Evolutionary conservation across 2,329 filamentous ascomycete species (phyloP), one percentile per base, ranked within the genome.

Genomic region (Arthrobotrys iridis): DNA sequence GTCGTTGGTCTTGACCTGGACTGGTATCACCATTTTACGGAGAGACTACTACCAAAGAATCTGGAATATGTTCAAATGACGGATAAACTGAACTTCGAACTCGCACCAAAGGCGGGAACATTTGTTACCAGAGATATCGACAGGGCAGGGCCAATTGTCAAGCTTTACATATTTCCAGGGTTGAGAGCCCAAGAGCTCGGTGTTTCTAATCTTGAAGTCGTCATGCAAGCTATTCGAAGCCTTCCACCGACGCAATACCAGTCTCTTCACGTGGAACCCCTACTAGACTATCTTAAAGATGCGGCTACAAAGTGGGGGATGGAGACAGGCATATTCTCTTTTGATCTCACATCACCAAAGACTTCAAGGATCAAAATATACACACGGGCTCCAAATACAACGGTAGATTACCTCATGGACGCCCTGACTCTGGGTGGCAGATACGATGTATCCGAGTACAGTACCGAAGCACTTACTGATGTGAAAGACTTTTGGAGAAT

Each of bases 301-400:
- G 78, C 75, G 2, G 77, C 78, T 3, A 20, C 11, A 7, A 70
- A 75, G 28, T 79, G 77, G 70, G 76, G 77, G 8, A 77, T 79
- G 73, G 77, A 79, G 48, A 79, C 77, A 7, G 78, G 78, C 15
- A 78, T 79, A 22, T 72, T 79, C 26, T 77, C 76, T 13, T 78
- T 79, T 18, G 78, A 79, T 71, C 76, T 76, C 33, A 75, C 78
- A 2, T 73, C 76, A 4, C 78, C 78, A 0, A 50, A 65, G 20
- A 60, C 70, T 15, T 77, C 78, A 7, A 75, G 78, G 15, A 79
- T 79, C 60, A 79, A 79, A 45, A 74, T 79, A 55, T 79, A 79
- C 45, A 71, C 79, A 1, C 77, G 78, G 8, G 77, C 77, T 1
- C 77, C 71, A 10, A 63, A 77, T 43, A 79, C 77, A 2, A 76